Base-by-base conservation (phyloP, 768 basidiomycete species). In the Kwoniella mangroviensis region DNA sequence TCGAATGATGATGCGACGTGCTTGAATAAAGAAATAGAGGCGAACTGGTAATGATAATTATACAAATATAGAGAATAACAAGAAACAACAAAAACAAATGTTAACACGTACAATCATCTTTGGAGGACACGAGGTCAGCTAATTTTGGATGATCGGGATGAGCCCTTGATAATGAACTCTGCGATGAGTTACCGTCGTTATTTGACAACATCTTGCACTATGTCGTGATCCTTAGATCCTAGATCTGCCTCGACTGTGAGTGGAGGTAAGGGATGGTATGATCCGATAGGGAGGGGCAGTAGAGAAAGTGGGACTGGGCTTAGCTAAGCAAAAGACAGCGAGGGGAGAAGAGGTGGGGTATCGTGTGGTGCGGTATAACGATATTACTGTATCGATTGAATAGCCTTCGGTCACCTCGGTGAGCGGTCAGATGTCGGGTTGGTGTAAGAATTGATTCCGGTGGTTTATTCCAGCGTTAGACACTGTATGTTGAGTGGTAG, bases 81-180 rank as follows among this genome's bases (percentile, higher is more conserved):
- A 70, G 65, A 17, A 59, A 67, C 34, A 21, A 60, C 26, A 17
- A 15, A 68, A 34, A 55, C 40, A 21, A 34, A 34, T 0, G 34
- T 34, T 34, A 34, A 34, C 49, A 67, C 62, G 61, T 67, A 67
- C 63, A 54, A 43, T 70, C 61, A 40, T 65, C 17, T 24, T 67
- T 67, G 51, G 63, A 40, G 43, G 72, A 21, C 22, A 60, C 71
- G 42, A 79, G 69, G 71, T 76, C 78, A 15, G 78, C 59, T 26
- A 79, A 59, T 17, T 65, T 75, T 40, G 78, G 78, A 65, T 79
- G 78, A 66, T 79, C 76, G 3, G 78, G 76, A 63, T 79, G 78
- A 24, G 64, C 58, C 26, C 69, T 52, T 3, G 78, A 68, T 19
- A 79, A 51, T 22, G 72, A 68, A 26, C 65, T 66, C 51, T 55